A percentile compares a stretch with the other conserved stretches of the same genome.
These are phyloP conservation scores for Fusarium clavum DNA, from an alignment of 2,329 filamentous ascomycete genomes.

Conservation along the genomic window DNA sequence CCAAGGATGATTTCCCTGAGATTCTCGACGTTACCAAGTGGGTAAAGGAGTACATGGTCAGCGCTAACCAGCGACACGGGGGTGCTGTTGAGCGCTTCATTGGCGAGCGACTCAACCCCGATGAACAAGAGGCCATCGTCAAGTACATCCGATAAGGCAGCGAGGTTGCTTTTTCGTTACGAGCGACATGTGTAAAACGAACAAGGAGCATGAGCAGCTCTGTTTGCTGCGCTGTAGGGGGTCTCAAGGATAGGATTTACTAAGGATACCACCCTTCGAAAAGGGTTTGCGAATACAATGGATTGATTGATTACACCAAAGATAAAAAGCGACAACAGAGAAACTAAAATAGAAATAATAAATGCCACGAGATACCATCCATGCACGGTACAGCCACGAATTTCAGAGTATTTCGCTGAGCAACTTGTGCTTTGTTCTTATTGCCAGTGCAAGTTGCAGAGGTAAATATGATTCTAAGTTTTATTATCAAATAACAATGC, in stretches of 20 bases:
- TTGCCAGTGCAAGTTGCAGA: neutral
- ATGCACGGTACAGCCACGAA: neutral
- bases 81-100: constrained; percentile 80
- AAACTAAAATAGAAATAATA: constrained; percentile 11
- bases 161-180: neutral
- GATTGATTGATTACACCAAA: constrained; percentile 13
- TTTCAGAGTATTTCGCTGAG: neutral
- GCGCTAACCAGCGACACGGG: constrained; percentile 78
- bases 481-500: neutral
- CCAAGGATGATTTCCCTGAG: constrained; percentile 86
- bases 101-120: constrained; percentile 73
- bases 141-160: constrained; percentile 60
- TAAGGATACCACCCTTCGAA: constrained; percentile 35
- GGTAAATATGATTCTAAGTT: neutral
- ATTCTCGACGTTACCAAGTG: constrained; percentile 84
- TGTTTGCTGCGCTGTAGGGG: neutral
- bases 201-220: neutral
- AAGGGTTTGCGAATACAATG: constrained; percentile 17
- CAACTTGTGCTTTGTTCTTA: neutral
- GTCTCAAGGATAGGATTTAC: constrained; percentile 4
- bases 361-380: neutral
- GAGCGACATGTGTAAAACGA: constrained; percentile 14
- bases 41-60: constrained; percentile 82
- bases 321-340: constrained; percentile 5
- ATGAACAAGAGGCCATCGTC: constrained; percentile 66